These are phyloP conservation scores for Trypanosoma cruzi DNA, from an alignment of 208 protist species.

Conservation along the genomic window DNA sequence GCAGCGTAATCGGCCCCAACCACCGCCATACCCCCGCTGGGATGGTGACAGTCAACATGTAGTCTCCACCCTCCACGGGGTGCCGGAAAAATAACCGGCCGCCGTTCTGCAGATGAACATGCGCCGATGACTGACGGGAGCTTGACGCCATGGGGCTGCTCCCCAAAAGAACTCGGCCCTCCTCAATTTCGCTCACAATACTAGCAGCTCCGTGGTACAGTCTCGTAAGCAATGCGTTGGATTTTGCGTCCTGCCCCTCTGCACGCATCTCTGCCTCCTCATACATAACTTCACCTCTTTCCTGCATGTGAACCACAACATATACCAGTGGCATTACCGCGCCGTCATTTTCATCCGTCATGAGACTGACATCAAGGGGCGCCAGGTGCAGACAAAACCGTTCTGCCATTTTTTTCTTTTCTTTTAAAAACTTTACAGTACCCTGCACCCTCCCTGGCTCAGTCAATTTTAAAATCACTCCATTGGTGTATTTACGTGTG, in stretches of 20 bases:
- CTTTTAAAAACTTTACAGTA: too few species aligned
- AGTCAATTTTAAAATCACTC: background rate
- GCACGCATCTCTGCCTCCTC: constrained; percentile 1
- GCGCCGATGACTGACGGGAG: constrained; percentile 3
- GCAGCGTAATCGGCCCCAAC: constrained; percentile 38
- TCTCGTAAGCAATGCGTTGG: constrained; percentile 11
- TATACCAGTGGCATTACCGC: constrained; percentile 1
- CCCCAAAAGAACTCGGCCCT: constrained; percentile 3
- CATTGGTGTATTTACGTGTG: background rate
- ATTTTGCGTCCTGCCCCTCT: background rate
- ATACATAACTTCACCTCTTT: background rate
- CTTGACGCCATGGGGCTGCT: background rate
- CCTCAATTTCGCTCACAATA: constrained; percentile 40
- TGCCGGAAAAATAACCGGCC: constrained; percentile 39
- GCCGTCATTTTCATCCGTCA: background rate
- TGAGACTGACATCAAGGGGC: constrained; percentile 12
- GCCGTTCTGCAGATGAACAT: constrained; percentile 26
- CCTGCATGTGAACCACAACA: constrained; percentile 2
- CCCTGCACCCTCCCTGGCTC: background rate
- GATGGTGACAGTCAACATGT: constrained; percentile 38
- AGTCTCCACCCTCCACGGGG: constrained; percentile 56
- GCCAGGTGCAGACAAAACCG: constrained; percentile 27
- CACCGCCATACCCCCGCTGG: constrained; percentile 41
- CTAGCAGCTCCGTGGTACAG: constrained; percentile 43
- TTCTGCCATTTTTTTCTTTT: constrained; percentile 28